Conservation (phyloP, 495 filamentous ascomycete genomes). For the Elasticomyces elasticus region DNA sequence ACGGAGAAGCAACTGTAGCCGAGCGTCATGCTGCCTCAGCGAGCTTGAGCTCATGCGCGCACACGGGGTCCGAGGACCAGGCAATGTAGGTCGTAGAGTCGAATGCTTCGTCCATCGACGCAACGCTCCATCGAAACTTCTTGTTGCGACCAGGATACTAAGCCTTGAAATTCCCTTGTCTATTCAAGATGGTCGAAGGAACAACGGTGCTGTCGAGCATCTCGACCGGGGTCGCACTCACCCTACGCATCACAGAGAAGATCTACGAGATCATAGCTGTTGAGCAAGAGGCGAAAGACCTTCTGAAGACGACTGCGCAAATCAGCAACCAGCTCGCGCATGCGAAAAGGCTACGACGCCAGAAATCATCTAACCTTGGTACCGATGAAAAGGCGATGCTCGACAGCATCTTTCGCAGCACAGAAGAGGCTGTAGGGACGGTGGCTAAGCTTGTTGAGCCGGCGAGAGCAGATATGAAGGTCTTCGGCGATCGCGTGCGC, state of each 20-base stretch:
- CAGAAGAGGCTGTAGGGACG: not conserved
- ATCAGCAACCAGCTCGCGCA: not conserved
- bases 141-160: not conserved
- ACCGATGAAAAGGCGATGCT: not conserved
- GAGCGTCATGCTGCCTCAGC: no score
- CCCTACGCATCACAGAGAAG: conserved; percentile 2
- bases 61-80: no score
- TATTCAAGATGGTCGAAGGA: not conserved
- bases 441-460: conserved; percentile 2
- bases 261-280: conserved; percentile 6
- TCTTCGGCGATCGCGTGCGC: not conserved
- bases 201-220: not conserved
- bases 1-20: no score
- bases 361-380: not conserved
- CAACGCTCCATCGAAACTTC: not conserved
- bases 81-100: no score
- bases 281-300: conserved; percentile 4
- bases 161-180: no score
- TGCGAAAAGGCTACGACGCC: not conserved
- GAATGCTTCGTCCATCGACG: not conserved
- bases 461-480: conserved; percentile 1
- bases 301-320: not conserved
- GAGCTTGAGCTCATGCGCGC: no score
- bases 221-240: not conserved
- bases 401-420: not conserved